Evolutionary conservation across 2,329 filamentous ascomycete genomes (phyloP), one percentile per base, ranked within the genome.

Genomic region (Ilyonectria destructans): DNA sequence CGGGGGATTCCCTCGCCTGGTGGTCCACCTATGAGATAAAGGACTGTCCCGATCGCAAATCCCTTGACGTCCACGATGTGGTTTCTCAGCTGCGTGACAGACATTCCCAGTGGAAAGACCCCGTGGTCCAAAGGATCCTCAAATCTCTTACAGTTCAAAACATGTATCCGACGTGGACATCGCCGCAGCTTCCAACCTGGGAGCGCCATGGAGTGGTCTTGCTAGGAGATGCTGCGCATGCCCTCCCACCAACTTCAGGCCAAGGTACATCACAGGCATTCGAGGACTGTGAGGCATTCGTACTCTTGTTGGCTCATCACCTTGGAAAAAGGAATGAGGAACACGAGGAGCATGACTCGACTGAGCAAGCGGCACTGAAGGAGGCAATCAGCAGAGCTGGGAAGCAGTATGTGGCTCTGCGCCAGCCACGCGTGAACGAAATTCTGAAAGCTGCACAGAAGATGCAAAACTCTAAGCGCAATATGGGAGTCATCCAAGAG

Each of bases 161-260:
- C 26, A 68, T 68, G 57, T 68, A 62, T 49, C 66, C 66, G 6
- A 68, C 66, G 8, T 68, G 66, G 66, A 66, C 66, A 21, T 68
- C 37, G 2, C 58, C 66, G 13, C 45, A 54, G 52, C 62, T 68
- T 49, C 66, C 66, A 6, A 56, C 58, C 1, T 68, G 66, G 66
- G 62, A 62, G 37, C 46, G 62, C n/a, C 52, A 68, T 4, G 66
- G 66, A 1, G 62, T 68, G 9, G 66, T 68, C 8, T 26, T 68
- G 31, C 46, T 68, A 1, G 66, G 66, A 0, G 66, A 68, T 46
- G 62, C 66, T 21, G 66, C 66, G 19, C 66, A 68, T 21, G 62
- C 66, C 0, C 66, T 68, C 13, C 66, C 66, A 2, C 48, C 66
- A 2, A 68, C 66, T 19, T 68, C 66, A 17, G 66, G 66, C 23